Percentiles rank a stretch among this genome's conserved stretches.
Evolutionary conservation across 78 protist genomes (phyloP).

Genomic region (Parvularia atlantis): DNA sequence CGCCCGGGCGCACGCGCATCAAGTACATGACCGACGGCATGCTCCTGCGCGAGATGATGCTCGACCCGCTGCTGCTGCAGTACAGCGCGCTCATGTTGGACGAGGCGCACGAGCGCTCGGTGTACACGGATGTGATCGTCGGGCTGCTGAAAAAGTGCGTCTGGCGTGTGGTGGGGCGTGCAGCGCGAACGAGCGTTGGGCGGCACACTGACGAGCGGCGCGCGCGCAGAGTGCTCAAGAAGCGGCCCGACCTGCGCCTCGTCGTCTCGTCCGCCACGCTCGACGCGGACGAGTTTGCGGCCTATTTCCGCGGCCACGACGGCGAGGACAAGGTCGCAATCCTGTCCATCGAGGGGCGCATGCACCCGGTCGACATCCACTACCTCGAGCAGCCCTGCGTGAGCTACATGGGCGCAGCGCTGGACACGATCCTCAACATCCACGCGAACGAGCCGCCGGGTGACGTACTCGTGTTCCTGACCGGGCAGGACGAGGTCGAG

Average conservation of each 20-base stretch:
- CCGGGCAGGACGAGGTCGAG: constrained; percentile 62
- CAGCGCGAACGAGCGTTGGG: neutral
- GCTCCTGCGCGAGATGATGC: constrained; percentile 75
- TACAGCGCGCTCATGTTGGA: constrained; percentile 86
- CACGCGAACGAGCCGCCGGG: constrained; percentile 63
- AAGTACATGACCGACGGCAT: constrained; percentile 90
- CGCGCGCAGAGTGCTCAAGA: constrained; percentile 3
- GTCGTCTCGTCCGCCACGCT: constrained; percentile 88
- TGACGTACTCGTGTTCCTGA: constrained; percentile 82
- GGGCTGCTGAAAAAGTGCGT: constrained; percentile 50
- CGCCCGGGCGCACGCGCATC: constrained; percentile 41
- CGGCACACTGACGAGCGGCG: constrained; percentile 2
- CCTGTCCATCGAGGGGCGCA: constrained; percentile 45
- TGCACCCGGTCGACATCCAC: constrained; percentile 40
- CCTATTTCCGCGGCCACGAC: constrained; percentile 41
- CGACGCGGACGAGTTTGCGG: constrained; percentile 51
- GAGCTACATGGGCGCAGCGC: constrained; percentile 41
- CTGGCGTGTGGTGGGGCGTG: neutral
- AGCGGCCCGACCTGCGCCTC: constrained; percentile 54
- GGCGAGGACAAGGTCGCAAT: constrained; percentile 27
- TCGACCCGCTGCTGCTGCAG: constrained; percentile 60
- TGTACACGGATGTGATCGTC: constrained; percentile 50
- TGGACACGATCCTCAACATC: constrained; percentile 48
- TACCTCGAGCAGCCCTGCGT: neutral
- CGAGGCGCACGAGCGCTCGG: constrained; percentile 93